phyloP scores from a whole-genome alignment of 1,139 yeast genomes.

The Pichia cactophila region DNA sequence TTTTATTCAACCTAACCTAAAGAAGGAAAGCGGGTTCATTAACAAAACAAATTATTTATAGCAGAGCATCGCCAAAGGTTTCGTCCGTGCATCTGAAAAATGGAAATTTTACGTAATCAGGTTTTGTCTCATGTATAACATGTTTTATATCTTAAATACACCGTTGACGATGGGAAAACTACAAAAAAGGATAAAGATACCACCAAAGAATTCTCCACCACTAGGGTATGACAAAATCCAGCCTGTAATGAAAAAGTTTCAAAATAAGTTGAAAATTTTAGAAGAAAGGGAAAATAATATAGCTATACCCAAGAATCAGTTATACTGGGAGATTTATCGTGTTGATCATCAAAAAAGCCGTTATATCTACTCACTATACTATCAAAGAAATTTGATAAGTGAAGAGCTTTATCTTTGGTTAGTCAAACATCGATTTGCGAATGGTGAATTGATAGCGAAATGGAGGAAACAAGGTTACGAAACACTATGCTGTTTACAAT shows the following conservation, averaged over 20 bases:
- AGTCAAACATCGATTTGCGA: conserved; percentile 58
- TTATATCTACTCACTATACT: conserved; percentile 68
- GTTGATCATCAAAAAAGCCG: conserved; percentile 69
- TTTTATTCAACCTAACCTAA: background rate
- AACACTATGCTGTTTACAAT: conserved; percentile 72
- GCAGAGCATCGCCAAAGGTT: background rate
- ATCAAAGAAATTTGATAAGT: conserved; percentile 61
- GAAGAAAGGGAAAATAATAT: conserved; percentile 29
- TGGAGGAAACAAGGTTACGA: conserved; percentile 93
- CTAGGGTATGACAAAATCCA: conserved; percentile 70
- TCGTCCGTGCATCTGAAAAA: background rate
- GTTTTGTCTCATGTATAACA: background rate
- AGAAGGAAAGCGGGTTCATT: background rate
- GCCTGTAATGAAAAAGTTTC: conserved; percentile 60
- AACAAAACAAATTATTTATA: too few relatives aligned
- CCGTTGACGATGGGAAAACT: conserved; percentile 3
- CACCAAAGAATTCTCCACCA: conserved; percentile 40
- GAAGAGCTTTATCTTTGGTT: conserved; percentile 73
- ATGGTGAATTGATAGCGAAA: conserved; percentile 70
- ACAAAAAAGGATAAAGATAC: conserved; percentile 14
- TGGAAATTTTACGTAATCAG: conserved; percentile 1
- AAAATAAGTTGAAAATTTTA: conserved; percentile 41
- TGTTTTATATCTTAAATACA: background rate
- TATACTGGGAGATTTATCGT: conserved; percentile 49
- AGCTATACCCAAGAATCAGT: conserved; percentile 36